Percentiles rank a stretch among this genome's conserved stretches.
Conservation (phyloP, 2,329 filamentous ascomycete species). For the Fusarium acutatum region DNA sequence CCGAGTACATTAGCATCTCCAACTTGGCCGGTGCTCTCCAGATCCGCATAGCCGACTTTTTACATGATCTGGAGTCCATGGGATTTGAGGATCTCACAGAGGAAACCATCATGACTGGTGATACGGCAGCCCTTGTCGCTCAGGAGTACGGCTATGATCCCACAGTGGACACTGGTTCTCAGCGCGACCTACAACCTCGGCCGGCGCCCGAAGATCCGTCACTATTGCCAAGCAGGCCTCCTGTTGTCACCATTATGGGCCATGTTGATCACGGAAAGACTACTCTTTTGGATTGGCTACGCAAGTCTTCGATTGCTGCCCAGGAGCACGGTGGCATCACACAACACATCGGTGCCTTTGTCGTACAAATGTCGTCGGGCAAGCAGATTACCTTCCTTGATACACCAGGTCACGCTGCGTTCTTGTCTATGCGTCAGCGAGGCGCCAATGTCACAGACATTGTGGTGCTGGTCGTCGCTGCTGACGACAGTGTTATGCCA, state of each 20-base stretch:
- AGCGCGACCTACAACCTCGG: conserved; percentile 75
- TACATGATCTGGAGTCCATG: conserved; percentile 79
- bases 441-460: conserved; percentile 98
- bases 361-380: conserved; percentile 84
- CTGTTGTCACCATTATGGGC: conserved; percentile 98
- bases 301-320: conserved; percentile 90
- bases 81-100: conserved; percentile 87
- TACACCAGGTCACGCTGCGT: conserved; percentile 95
- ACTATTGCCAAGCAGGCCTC: conserved; percentile 77
- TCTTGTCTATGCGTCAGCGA: conserved; percentile 93
- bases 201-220: conserved; percentile 75
- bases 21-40: conserved; percentile 81
- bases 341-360: conserved; percentile 98
- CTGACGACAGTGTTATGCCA: conserved; percentile 96
- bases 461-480: conserved; percentile 92
- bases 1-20: conserved; percentile 90
- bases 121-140: conserved; percentile 89
- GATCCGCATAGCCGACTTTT: conserved; percentile 75
- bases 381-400: conserved; percentile 96
- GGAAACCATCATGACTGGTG: conserved; percentile 88
- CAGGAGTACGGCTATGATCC: conserved; percentile 94
- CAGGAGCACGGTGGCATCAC: conserved; percentile 97
- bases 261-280: conserved; percentile 99
- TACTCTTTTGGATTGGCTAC: conserved; percentile 90
- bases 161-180: conserved; percentile 72